A percentile compares a stretch with the other conserved stretches of the same genome.
Evolutionary conservation across 768 basidiomycete species (phyloP).

Genomic region (Suillus bovinus): DNA sequence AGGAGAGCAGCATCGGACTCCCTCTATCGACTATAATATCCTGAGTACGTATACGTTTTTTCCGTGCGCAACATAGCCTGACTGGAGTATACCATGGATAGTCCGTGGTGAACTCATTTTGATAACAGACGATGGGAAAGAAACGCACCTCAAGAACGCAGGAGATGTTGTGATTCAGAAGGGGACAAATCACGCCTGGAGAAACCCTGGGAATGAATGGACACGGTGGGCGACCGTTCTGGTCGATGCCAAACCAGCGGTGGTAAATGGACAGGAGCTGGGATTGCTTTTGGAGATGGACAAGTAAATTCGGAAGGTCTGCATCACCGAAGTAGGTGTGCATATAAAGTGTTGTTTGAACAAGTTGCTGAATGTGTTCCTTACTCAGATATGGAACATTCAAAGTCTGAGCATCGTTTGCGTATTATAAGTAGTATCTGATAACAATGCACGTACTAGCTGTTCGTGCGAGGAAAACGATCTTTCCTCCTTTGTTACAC

Average conservation of each 20-base stretch:
- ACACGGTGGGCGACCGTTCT: constrained; percentile 53
- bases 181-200: constrained; percentile 64
- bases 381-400: not conserved
- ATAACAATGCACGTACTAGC: not conserved
- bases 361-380: not conserved
- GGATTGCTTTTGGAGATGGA: constrained; percentile 20
- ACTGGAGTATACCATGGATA: constrained; percentile 21
- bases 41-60: constrained; percentile 41
- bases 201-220: constrained; percentile 50
- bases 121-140: constrained; percentile 56
- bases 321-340: not conserved
- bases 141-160: constrained; percentile 51
- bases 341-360: not conserved
- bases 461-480: not conserved
- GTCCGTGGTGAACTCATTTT: constrained; percentile 56
- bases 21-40: constrained; percentile 63
- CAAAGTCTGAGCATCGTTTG: not conserved
- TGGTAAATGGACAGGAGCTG: constrained; percentile 45
- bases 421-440: not conserved
- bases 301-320: not conserved
- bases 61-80: not conserved
- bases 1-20: constrained; percentile 37
- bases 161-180: constrained; percentile 59
- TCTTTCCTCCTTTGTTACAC: not conserved
- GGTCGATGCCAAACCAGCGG: constrained; percentile 54